Conservation (phyloP, 768 basidiomycete species). For the Kwoniella europaea region DNA sequence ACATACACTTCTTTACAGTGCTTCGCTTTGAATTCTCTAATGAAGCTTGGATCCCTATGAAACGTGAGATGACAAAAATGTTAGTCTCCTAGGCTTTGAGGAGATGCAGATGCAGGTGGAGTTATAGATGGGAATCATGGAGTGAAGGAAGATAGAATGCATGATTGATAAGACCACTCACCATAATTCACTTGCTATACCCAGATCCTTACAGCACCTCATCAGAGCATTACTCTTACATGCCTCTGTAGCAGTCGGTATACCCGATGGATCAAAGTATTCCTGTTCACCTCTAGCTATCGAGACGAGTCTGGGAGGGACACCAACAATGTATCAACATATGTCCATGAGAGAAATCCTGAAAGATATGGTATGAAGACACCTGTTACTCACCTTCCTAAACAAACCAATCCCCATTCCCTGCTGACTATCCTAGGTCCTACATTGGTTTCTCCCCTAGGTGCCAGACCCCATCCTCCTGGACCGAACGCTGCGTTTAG, state of each 20-base stretch:
- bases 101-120: not conserved
- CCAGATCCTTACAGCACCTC: slow-evolving; percentile 96
- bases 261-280: slow-evolving; percentile 87
- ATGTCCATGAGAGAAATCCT: no score
- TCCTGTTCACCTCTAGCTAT: slow-evolving; percentile 95
- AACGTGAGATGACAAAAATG: not conserved
- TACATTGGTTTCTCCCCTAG: slow-evolving; percentile 88
- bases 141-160: no score
- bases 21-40: slow-evolving; percentile 85
- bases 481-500: slow-evolving; percentile 94
- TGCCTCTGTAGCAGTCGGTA: slow-evolving; percentile 91
- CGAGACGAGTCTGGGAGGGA: slow-evolving; percentile 72
- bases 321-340: not conserved
- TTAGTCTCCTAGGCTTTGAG: not conserved
- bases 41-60: slow-evolving; percentile 89
- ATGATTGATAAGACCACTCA: slow-evolving; percentile 55
- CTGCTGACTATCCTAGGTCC: slow-evolving; percentile 84
- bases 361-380: not conserved
- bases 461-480: slow-evolving; percentile 95
- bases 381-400: slow-evolving; percentile 72
- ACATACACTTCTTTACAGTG: slow-evolving; percentile 83
- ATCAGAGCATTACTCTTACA: slow-evolving; percentile 97
- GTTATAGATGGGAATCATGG: not conserved
- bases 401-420: slow-evolving; percentile 92
- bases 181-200: slow-evolving; percentile 96